Evolutionary conservation across 108 stramenopile genomes (phyloP).

Genomic region (Pseudonitzschia pungens): DNA sequence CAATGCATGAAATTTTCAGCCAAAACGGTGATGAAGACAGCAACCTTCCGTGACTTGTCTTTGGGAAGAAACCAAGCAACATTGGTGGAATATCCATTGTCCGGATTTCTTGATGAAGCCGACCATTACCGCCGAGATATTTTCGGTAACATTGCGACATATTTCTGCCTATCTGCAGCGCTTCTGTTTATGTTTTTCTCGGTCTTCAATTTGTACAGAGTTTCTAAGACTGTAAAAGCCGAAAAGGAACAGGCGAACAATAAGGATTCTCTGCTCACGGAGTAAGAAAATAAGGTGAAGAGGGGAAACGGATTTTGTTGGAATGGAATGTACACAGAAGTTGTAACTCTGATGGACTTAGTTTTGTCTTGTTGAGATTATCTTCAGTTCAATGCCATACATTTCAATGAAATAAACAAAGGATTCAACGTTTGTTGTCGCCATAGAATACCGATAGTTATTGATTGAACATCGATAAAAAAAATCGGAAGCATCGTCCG

Average conservation of each 20-base stretch:
- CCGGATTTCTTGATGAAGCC: conserved; percentile 36
- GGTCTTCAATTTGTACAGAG: conserved; percentile 2
- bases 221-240: conserved; percentile 5
- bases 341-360: no score
- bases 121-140: not conserved
- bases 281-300: not conserved
- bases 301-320: not conserved
- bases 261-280: not conserved
- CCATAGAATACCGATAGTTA: no score
- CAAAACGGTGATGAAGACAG: conserved; percentile 60
- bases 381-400: no score
- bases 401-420: no score
- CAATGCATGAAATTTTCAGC: conserved; percentile 75
- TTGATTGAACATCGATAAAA: no score
- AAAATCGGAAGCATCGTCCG: no score
- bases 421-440: no score
- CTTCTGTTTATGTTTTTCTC: not conserved
- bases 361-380: no score
- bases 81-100: conserved; percentile 37
- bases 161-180: not conserved
- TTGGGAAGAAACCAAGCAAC: conserved; percentile 42
- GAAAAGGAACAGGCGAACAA: not conserved
- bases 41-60: conserved; percentile 53
- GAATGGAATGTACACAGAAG: not conserved
- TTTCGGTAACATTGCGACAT: not conserved